These are phyloP conservation scores for Acrodontium crateriforme DNA, from an alignment of 2,329 filamentous ascomycete genomes.

Conservation along the genomic window DNA sequence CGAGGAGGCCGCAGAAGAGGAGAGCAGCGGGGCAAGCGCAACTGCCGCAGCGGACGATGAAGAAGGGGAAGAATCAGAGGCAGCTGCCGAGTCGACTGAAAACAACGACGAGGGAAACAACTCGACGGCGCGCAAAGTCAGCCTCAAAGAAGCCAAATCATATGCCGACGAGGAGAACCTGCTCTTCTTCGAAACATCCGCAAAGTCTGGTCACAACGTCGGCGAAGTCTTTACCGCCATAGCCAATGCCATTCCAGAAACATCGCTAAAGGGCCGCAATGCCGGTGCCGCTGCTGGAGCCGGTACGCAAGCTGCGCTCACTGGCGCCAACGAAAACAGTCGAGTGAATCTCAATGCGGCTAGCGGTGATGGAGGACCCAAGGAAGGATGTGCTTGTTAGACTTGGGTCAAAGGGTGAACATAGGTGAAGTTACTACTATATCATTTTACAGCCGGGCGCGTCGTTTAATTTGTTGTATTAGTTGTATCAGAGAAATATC, in stretches of 20 bases:
- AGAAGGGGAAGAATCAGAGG: slow-evolving; percentile 27
- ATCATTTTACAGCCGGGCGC: too few relatives aligned
- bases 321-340: slow-evolving; percentile 44
- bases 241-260: slow-evolving; percentile 94
- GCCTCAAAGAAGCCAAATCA: slow-evolving; percentile 76
- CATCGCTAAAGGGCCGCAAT: slow-evolving; percentile 77
- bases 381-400: slow-evolving; percentile 85
- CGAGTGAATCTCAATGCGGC: slow-evolving; percentile 72
- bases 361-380: slow-evolving; percentile 50
- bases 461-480: too few relatives aligned
- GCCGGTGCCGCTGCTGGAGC: slow-evolving; percentile 44
- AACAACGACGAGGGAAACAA: slow-evolving; percentile 39
- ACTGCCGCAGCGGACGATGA: slow-evolving; percentile 31
- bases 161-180: slow-evolving; percentile 93
- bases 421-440: too few relatives aligned
- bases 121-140: slow-evolving; percentile 72
- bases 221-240: slow-evolving; percentile 95
- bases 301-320: slow-evolving; percentile 43
- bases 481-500: too few relatives aligned
- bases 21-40: slow-evolving; percentile 26
- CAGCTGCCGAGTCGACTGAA: slow-evolving; percentile 31
- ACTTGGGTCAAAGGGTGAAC: too few relatives aligned
- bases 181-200: slow-evolving; percentile 95
- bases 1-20: slow-evolving; percentile 37
- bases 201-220: slow-evolving; percentile 91